Conservation (phyloP, 495 filamentous ascomycete genomes). For the Xylaria sp. region DNA sequence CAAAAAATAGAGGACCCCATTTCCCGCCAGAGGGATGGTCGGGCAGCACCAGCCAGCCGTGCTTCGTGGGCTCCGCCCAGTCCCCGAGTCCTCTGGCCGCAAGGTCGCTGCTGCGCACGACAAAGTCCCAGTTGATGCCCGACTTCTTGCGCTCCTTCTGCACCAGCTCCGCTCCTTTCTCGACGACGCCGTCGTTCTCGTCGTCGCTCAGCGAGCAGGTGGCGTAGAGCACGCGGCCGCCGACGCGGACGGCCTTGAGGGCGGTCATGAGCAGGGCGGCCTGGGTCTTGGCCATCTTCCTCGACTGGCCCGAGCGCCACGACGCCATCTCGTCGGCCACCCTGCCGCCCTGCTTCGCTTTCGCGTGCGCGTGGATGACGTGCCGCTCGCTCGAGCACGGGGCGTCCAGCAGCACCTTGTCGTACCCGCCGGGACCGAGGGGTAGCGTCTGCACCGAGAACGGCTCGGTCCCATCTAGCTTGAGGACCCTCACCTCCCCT, state of each 20-base stretch:
- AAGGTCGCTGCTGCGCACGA: slow-evolving; percentile 23
- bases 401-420: slow-evolving; percentile 28
- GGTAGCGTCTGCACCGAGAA: slow-evolving; percentile 14
- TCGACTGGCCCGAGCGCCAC: slow-evolving; percentile 29
- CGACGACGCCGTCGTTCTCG: slow-evolving; percentile 26
- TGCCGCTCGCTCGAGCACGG: slow-evolving; percentile 31
- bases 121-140: slow-evolving; percentile 17
- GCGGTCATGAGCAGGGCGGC: slow-evolving; percentile 26
- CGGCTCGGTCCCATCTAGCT: slow-evolving; percentile 24
- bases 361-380: slow-evolving; percentile 24
- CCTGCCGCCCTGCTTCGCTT: slow-evolving; percentile 18
- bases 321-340: slow-evolving; percentile 27
- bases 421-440: slow-evolving; percentile 19
- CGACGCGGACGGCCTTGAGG: slow-evolving; percentile 21
- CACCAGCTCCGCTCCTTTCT: slow-evolving; percentile 24
- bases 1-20: slow-evolving; percentile 31
- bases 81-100: slow-evolving; percentile 7
- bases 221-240: slow-evolving; percentile 26
- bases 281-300: slow-evolving; percentile 29
- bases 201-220: slow-evolving; percentile 28
- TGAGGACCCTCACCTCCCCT: slow-evolving; percentile 26
- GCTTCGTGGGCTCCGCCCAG: slow-evolving; percentile 26
- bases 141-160: slow-evolving; percentile 28
- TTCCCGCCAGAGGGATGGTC: slow-evolving; percentile 21
- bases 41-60: slow-evolving; percentile 27